Evolutionary conservation across 1,284 basidiomycete species (phyloP).

Genomic region (Schizopora paradoxa): DNA sequence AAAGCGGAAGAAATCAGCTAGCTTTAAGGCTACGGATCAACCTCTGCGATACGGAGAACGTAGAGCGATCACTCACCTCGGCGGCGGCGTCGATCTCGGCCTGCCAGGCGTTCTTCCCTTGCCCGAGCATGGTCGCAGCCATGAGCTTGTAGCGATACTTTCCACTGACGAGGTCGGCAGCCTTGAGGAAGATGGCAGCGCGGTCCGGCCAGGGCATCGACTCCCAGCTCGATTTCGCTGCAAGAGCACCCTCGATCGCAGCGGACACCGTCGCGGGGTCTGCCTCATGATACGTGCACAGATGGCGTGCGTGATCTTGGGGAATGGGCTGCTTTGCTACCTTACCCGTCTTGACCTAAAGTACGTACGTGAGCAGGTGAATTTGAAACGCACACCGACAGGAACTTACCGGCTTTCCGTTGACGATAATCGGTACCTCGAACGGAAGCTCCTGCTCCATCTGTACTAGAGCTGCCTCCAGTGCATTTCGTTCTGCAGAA

Average conservation of each 20-base stretch:
- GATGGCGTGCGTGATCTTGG: conserved; percentile 73
- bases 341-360: conserved; percentile 80
- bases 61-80: conserved; percentile 59
- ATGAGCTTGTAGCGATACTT: conserved; percentile 95
- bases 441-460: conserved; percentile 83
- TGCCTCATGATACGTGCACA: conserved; percentile 90
- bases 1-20: conserved; percentile 94
- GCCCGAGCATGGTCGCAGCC: conserved; percentile 96
- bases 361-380: neutral
- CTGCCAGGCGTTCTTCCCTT: conserved; percentile 99
- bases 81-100: conserved; percentile 99
- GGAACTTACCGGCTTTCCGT: conserved; percentile 78
- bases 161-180: conserved; percentile 88
- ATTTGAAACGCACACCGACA: neutral
- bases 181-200: conserved; percentile 96
- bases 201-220: conserved; percentile 93
- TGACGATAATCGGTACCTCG: conserved; percentile 89
- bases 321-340: conserved; percentile 78
- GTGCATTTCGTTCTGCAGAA: conserved; percentile 71
- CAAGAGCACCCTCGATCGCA: conserved; percentile 87
- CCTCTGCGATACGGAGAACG: neutral
- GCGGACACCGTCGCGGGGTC: conserved; percentile 68
- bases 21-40: conserved; percentile 48
- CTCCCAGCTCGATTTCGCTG: conserved; percentile 88
- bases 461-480: conserved; percentile 73